These are phyloP conservation scores for Sugiyamaella pinicola DNA, from an alignment of 1,139 yeast species.

Conservation along the genomic window DNA sequence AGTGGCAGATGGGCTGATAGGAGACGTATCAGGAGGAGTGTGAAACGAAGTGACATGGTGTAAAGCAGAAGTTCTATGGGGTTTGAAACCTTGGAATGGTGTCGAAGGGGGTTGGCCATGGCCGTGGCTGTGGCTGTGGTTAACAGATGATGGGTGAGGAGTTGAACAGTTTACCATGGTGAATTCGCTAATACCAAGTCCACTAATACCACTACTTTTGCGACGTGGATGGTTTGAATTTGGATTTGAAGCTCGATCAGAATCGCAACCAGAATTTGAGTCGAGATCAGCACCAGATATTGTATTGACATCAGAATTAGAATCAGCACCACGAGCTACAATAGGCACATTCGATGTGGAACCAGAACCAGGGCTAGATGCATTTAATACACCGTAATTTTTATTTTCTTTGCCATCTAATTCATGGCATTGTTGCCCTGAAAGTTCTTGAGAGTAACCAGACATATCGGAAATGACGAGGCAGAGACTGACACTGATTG, in stretches of 20 bases:
- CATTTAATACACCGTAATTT: neutral
- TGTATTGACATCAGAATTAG: neutral
- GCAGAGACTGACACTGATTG: too few species aligned
- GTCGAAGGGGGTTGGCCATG: slow-evolving; percentile 1
- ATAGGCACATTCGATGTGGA: neutral
- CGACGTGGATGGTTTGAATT: neutral
- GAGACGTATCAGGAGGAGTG: slow-evolving; percentile 34
- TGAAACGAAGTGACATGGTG: slow-evolving; percentile 25
- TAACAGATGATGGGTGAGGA: neutral
- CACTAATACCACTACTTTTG: neutral
- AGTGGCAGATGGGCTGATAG: slow-evolving; percentile 28
- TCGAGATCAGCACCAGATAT: too few species aligned
- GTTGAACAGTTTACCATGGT: neutral
- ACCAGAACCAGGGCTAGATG: neutral
- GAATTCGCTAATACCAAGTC: neutral
- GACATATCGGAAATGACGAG: too few species aligned
- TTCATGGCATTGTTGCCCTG: neutral
- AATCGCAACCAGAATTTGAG: neutral
- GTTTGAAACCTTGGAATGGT: slow-evolving; percentile 14
- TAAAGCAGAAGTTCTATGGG: slow-evolving; percentile 20
- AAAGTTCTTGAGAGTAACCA: neutral
- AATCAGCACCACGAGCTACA: too few species aligned
- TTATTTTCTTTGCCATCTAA: neutral
- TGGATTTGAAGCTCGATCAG: neutral
- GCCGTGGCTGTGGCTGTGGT: too few species aligned